Evolutionary conservation across 208 protist genomes (phyloP).

Genomic region (Leishmania guyanensis): DNA sequence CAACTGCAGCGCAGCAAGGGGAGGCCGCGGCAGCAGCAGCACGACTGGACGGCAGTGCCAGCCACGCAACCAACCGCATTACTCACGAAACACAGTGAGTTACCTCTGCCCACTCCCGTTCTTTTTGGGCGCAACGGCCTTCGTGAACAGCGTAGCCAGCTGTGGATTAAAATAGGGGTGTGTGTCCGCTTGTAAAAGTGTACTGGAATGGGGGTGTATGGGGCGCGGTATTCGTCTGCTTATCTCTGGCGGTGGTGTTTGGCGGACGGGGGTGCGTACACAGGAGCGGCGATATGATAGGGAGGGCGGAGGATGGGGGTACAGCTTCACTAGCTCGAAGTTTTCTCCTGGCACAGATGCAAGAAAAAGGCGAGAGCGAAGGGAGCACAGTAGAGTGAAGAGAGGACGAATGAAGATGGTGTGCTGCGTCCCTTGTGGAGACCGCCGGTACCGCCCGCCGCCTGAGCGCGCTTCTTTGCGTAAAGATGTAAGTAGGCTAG

Average conservation of each 20-base stretch:
- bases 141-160: not conserved
- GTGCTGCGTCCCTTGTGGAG: not conserved
- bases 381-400: not conserved
- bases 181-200: not conserved
- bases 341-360: not conserved
- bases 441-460: not conserved
- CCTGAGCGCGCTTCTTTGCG: not conserved
- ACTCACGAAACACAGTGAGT: not conserved
- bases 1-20: not conserved
- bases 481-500: not conserved
- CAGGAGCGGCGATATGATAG: not conserved
- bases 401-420: not conserved
- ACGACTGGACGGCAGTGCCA: not conserved
- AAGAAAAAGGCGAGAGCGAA: not conserved
- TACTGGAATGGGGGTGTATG: not conserved
- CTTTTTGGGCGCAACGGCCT: not conserved
- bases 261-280: not conserved
- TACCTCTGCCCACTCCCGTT: not conserved
- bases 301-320: not conserved
- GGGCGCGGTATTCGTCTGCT: not conserved
- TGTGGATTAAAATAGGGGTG: not conserved
- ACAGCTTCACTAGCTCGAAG: not conserved
- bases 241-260: not conserved
- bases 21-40: conserved; percentile 1
- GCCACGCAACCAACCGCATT: conserved; percentile 4